A percentile compares a stretch with the other conserved stretches of the same genome.
phyloP scores from a whole-genome alignment of 1,284 basidiomycete genomes.

The Austroboletus novae-zelandiae region DNA sequence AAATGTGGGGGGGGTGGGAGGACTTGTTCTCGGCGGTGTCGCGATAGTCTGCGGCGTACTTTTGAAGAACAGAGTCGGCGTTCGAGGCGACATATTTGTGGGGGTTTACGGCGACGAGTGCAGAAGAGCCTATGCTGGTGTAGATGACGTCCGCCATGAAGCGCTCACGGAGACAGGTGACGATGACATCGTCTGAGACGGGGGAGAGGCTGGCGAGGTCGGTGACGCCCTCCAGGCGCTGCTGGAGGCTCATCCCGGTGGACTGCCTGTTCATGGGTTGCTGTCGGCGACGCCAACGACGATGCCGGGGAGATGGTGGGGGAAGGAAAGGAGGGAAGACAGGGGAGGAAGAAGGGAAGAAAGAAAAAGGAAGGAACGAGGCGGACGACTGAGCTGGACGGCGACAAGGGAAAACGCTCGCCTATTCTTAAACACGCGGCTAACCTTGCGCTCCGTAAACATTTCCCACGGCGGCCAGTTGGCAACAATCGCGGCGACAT shows the following conservation, averaged over 20 bases:
- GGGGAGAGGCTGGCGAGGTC: slow-evolving; percentile 63
- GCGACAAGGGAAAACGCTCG: slow-evolving; percentile 20
- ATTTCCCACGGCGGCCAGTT: slow-evolving; percentile 11
- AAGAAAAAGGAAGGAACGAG: slow-evolving; percentile 18
- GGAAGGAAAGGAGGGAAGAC: neutral
- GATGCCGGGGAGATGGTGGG: neutral
- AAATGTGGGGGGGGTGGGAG: slow-evolving; percentile 47
- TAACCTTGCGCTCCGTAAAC: slow-evolving; percentile 14
- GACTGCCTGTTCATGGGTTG: slow-evolving; percentile 34
- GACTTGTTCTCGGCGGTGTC: slow-evolving; percentile 56
- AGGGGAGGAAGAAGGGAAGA: neutral
- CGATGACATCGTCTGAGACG: slow-evolving; percentile 72
- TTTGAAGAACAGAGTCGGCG: slow-evolving; percentile 77
- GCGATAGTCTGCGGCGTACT: slow-evolving; percentile 78
- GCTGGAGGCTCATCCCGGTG: slow-evolving; percentile 48
- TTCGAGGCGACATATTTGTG: slow-evolving; percentile 83
- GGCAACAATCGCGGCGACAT: too few species aligned
- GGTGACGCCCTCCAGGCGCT: slow-evolving; percentile 63
- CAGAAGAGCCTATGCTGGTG: slow-evolving; percentile 69
- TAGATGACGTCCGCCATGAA: slow-evolving; percentile 85
- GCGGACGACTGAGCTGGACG: slow-evolving; percentile 11
- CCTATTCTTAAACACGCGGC: slow-evolving; percentile 14
- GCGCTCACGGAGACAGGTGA: slow-evolving; percentile 41
- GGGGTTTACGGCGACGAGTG: slow-evolving; percentile 83
- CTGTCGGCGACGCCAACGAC: neutral